Evolutionary conservation across 768 basidiomycete genomes (phyloP), one percentile per base, ranked within the genome.

Genomic region (Russula olivacea): DNA sequence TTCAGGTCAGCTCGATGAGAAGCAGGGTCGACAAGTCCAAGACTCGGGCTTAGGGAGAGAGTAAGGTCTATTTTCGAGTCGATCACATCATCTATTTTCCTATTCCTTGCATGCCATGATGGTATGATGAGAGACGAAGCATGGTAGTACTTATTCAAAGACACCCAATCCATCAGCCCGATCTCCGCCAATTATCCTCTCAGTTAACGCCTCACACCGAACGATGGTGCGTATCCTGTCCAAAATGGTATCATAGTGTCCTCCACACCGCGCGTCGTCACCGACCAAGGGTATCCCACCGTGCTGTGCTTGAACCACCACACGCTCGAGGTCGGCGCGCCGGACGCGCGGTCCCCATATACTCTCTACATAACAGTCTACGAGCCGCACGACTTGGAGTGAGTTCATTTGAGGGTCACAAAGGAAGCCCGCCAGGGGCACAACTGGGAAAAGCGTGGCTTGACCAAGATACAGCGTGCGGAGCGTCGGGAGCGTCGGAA

Each of bases 281-380:
- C 45, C 54, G 23, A 52, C 43, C 32, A 55, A 34, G n/a, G 55
- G 54, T 48, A 50, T 47, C 32, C 30, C 32, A 19, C 53, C 55
- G 8, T 43, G n/a, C n/a, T 52, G 61, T 59, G 25, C 54, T 54
- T 58, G 49, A 21, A 65, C 63, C 15, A 71, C 73, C 7, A 76
- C 79, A 17, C 64, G 68, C 71, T 82, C 80, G 14, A 84, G 67
- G 66, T 84, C 81, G 14, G 76, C 75, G 43, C 79, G 72, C 17
- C 83, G 77, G 32, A 85, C 63, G 36, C 84, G 75, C 1, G 74
- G 73, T 47, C 82, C 84, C 84, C 84, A 85, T 30, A 86, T 85
- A 61, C 83, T 83, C 51, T 76, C 79, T 12, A 72, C 70, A 67
- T 84, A 85, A 23, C 76, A 77, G 62, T 85, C 84, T n/a, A 83